A percentile compares a stretch with the other conserved stretches of the same genome.
Evolutionary conservation across 2,329 filamentous ascomycete species (phyloP).

Genomic region (Diaporthe amygdali): DNA sequence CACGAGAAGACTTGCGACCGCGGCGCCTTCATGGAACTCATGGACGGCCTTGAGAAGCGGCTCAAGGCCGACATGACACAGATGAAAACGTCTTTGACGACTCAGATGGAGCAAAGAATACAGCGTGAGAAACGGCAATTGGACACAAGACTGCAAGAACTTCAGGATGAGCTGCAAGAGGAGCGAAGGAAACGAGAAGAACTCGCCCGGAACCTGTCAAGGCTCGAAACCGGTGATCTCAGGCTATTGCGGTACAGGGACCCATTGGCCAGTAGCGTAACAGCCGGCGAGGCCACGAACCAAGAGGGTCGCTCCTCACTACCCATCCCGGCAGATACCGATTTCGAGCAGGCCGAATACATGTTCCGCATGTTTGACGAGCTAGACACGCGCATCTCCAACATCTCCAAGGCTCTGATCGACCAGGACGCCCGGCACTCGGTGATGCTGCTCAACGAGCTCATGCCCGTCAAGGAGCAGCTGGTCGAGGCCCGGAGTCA

Average conservation of each 20-base stretch:
- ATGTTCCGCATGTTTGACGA: slow-evolving; percentile 52
- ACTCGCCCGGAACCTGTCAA: neutral
- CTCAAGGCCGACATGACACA: neutral
- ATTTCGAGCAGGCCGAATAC: slow-evolving; percentile 41
- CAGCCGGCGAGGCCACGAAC: neutral
- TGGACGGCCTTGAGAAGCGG: neutral
- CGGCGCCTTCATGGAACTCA: neutral
- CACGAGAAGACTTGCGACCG: slow-evolving; percentile 44
- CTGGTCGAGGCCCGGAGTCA: slow-evolving; percentile 64
- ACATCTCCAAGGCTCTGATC: slow-evolving; percentile 60
- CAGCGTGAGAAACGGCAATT: slow-evolving; percentile 15
- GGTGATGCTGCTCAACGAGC: slow-evolving; percentile 66
- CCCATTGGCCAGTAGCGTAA: neutral
- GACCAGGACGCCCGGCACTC: slow-evolving; percentile 66
- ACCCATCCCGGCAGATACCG: neutral
- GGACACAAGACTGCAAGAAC: neutral
- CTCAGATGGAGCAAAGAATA: slow-evolving; percentile 2
- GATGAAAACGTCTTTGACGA: neutral
- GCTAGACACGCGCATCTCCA: slow-evolving; percentile 62
- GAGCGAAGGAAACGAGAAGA: neutral
- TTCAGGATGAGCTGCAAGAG: neutral
- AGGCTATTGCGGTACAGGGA: neutral
- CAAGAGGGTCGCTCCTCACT: neutral
- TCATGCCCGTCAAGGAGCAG: slow-evolving; percentile 66
- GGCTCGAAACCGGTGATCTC: neutral